Percentiles rank a stretch among this genome's conserved stretches.
phyloP scores from a whole-genome alignment of 2,329 filamentous ascomycete species.

The Xylaria hypoxylon region DNA sequence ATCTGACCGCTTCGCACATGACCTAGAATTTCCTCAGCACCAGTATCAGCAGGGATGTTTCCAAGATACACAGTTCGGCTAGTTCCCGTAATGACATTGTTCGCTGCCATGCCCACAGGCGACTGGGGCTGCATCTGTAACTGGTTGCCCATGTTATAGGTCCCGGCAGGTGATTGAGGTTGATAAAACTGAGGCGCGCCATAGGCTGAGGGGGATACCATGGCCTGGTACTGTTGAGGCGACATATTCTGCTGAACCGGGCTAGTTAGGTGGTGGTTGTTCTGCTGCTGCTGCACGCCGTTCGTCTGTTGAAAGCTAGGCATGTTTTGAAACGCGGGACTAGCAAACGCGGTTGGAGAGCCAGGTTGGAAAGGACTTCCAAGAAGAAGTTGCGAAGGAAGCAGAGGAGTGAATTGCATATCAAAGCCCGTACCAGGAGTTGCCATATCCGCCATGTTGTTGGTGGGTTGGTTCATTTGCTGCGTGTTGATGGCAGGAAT shows the following conservation, averaged over 20 bases:
- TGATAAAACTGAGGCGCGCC: conserved; percentile 84
- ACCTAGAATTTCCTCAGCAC: conserved; percentile 94
- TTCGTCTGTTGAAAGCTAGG: conserved; percentile 74
- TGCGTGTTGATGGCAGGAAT: conserved; percentile 94
- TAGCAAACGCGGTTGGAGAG: conserved; percentile 88
- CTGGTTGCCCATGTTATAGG: conserved; percentile 73
- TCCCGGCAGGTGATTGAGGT: conserved; percentile 86
- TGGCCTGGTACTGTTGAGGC: conserved; percentile 83
- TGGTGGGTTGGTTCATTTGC: conserved; percentile 63
- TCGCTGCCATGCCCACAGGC: conserved; percentile 77
- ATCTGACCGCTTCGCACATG: conserved; percentile 98
- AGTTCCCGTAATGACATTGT: conserved; percentile 87
- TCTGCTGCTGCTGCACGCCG: conserved; percentile 52
- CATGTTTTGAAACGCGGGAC: conserved; percentile 90
- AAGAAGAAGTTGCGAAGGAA: conserved; percentile 93
- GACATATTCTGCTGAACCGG: conserved; percentile 83
- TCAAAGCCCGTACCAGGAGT: conserved; percentile 91
- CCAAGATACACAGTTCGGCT: conserved; percentile 97
- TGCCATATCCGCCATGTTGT: conserved; percentile 77
- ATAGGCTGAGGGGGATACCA: conserved; percentile 87
- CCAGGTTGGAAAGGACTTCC: conserved; percentile 97
- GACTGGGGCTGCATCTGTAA: conserved; percentile 74
- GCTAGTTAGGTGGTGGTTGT: conserved; percentile 74
- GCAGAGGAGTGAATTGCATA: conserved; percentile 97
- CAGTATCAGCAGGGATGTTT: conserved; percentile 98